Percentiles rank a stretch among this genome's conserved stretches.
Conservation (phyloP, 805 yeast species). For the Candida oleophila region DNA sequence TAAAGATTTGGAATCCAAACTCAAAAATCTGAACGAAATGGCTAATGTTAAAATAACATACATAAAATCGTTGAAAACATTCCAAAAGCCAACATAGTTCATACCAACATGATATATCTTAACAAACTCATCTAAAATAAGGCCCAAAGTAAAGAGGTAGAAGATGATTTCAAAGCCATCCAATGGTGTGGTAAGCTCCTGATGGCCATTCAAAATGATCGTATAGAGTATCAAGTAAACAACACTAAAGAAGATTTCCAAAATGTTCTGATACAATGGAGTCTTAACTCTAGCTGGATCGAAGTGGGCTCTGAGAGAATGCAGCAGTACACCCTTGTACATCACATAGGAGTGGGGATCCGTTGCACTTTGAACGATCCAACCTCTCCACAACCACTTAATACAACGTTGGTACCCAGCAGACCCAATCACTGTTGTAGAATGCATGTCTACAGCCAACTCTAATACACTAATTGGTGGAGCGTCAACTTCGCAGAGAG, state of each 20-base stretch:
- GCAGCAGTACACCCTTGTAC: slow-evolving; percentile 58
- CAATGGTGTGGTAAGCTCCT: slow-evolving; percentile 29
- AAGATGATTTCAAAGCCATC: slow-evolving; percentile 53
- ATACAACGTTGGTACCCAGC: slow-evolving; percentile 84
- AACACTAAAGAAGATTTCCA: slow-evolving; percentile 68
- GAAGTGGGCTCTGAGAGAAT: slow-evolving; percentile 60
- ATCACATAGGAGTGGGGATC: slow-evolving; percentile 70
- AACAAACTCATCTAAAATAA: slow-evolving; percentile 61
- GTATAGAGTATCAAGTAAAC: slow-evolving; percentile 64
- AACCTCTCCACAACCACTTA: slow-evolving; percentile 91
- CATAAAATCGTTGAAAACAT: slow-evolving; percentile 71
- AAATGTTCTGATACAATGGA: slow-evolving; percentile 74
- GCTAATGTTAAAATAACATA: slow-evolving; percentile 56
- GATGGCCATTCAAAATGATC: slow-evolving; percentile 59
- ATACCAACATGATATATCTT: slow-evolving; percentile 78
- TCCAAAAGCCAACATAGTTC: slow-evolving; percentile 74
- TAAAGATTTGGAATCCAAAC: slow-evolving; percentile 23
- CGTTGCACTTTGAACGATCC: slow-evolving; percentile 74
- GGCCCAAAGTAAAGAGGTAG: slow-evolving; percentile 66
- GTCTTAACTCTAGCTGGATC: slow-evolving; percentile 83
- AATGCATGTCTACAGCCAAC: slow-evolving; percentile 82
- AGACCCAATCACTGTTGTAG: slow-evolving; percentile 72
- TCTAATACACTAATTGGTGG: slow-evolving; percentile 76
- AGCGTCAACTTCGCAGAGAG: slow-evolving; percentile 58
- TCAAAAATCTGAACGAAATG: slow-evolving; percentile 52